Conservation (phyloP, 2,329 filamentous ascomycete species). For the Mariannaea sp. region DNA sequence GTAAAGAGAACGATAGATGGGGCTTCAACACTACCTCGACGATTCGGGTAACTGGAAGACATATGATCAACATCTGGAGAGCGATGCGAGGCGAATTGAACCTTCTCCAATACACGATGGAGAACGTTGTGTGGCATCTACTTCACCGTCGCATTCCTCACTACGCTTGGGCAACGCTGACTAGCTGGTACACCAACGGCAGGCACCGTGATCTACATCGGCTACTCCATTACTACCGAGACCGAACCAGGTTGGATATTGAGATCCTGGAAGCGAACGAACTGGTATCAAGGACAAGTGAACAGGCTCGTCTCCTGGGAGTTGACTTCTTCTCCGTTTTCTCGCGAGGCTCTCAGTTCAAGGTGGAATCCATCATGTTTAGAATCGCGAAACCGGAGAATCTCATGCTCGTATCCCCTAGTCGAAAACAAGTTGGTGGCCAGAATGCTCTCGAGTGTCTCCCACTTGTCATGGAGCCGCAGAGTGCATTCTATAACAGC, state of each 20-base stretch:
- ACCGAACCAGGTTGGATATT: conserved; percentile 79
- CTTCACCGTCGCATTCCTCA: conserved; percentile 87
- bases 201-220: conserved; percentile 73
- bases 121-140: conserved; percentile 92
- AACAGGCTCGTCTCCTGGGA: conserved; percentile 89
- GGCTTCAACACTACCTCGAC: conserved; percentile 93
- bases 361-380: conserved; percentile 98
- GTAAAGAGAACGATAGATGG: conserved; percentile 87
- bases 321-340: conserved; percentile 98
- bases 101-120: conserved; percentile 91
- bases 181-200: conserved; percentile 76
- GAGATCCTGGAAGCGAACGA: conserved; percentile 92
- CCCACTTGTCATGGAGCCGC: conserved; percentile 95
- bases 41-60: conserved; percentile 88
- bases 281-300: conserved; percentile 84
- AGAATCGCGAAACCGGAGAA: conserved; percentile 97
- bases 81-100: conserved; percentile 94
- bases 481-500: conserved; percentile 90
- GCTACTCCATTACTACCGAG: conserved; percentile 77
- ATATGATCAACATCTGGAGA: conserved; percentile 97
- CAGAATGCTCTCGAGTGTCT: conserved; percentile 95
- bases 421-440: conserved; percentile 85
- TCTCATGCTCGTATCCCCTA: conserved; percentile 87
- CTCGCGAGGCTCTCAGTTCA: conserved; percentile 93
- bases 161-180: conserved; percentile 79